Evolutionary conservation across 2,329 filamentous ascomycete genomes (phyloP), one percentile per base, ranked within the genome.

Genomic region (Erysiphe pulchra): DNA sequence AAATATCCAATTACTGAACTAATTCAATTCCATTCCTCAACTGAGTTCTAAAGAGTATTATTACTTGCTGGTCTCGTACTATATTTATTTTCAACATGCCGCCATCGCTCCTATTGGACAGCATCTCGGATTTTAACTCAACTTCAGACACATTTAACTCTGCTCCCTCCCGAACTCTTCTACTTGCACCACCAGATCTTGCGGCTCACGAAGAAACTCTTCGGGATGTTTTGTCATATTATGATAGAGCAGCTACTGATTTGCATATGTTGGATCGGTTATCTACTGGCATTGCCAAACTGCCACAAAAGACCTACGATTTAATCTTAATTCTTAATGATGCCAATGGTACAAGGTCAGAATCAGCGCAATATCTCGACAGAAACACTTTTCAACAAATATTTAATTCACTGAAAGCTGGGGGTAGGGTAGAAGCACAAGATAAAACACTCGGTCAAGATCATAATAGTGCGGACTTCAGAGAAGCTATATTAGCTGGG

Each of bases 201-300:
- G 79, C 90, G 53, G 75, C 83, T 46, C 80, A 92, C 62, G 82
- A 86, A 53, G 77, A 83, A 53, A 75, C 75, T 55, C 70, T 95
- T 52, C 71, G 75, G 51, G 65, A 67, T 52, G 68, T 90, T 50
- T 73, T 92, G 56, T 68, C 75, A 48, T 66, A 74, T 47, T 76
- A 83, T 64, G 76, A 90, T 60, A 78, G 84, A 57, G 65, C 70
- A 51, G 67, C 71, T 41, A 87, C 85, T 50, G 90, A 98, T 59
- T 69, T 98, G 45, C 90, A 95, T 62, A 98, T 98, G 90, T 80
- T 98, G 50, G 90, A 98, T 64, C 83, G 90, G 45, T 72, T 98
- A 37, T 75, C 81, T 1, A 73, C 81, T 33, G 84, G 84, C 50
- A 68, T 93, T 34, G 82, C 90, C 47, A 67, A 75, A 8, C 75